Conservation (phyloP, 192 early-diverging fungal species). For the Podila minutissima region DNA sequence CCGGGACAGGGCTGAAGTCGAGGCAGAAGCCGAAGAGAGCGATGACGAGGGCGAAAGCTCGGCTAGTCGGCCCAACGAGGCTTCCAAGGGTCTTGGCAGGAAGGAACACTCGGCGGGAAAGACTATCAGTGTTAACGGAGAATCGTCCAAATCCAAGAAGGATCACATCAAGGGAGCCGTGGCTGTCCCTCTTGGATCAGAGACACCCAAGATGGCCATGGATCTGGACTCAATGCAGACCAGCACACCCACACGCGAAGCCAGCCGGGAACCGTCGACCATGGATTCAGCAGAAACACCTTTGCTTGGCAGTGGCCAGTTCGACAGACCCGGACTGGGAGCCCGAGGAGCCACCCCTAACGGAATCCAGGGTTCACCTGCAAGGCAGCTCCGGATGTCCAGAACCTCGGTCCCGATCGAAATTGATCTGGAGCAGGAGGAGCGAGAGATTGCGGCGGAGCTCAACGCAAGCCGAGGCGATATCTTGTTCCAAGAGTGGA, state of each 20-base stretch:
- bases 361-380: slow-evolving; percentile 15
- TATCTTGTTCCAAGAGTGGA: slow-evolving; percentile 61
- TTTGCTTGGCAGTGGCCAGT: background rate
- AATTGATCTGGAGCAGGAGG: slow-evolving; percentile 56
- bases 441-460: slow-evolving; percentile 53
- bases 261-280: slow-evolving; percentile 27
- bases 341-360: slow-evolving; percentile 32
- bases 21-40: slow-evolving; percentile 67
- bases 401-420: slow-evolving; percentile 33
- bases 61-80: slow-evolving; percentile 44
- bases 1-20: slow-evolving; percentile 64
- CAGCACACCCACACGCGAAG: slow-evolving; percentile 25
- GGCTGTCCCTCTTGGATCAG: slow-evolving; percentile 17
- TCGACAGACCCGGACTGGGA: slow-evolving; percentile 15
- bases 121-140: slow-evolving; percentile 17
- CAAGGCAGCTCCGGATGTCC: slow-evolving; percentile 25
- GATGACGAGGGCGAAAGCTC: slow-evolving; percentile 58
- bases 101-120: slow-evolving; percentile 31
- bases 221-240: slow-evolving; percentile 28
- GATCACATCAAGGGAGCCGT: background rate
- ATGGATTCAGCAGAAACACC: slow-evolving; percentile 35
- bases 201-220: slow-evolving; percentile 43
- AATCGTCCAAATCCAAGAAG: slow-evolving; percentile 4
- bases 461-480: slow-evolving; percentile 67
- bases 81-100: slow-evolving; percentile 48